Base-by-base conservation (phyloP, 1,139 yeast genomes). In the Waltiozyma sp. region DNA sequence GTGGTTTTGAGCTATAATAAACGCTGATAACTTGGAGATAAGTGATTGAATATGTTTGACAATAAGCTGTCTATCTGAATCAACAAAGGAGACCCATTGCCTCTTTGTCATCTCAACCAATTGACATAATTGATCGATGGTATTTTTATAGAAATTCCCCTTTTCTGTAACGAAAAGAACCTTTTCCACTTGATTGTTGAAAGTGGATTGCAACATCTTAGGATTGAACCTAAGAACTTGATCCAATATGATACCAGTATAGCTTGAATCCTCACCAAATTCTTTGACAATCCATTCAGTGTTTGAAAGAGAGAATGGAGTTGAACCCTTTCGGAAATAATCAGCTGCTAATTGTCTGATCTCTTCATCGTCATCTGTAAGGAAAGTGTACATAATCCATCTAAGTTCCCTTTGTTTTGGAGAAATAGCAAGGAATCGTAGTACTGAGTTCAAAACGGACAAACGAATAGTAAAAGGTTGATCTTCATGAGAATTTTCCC, bases 301-400 rank as follows among this genome's bases (percentile, higher is more conserved):
- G 1, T 48, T 37, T 2, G 52, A 45, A n/a, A 47, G 39, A 43
- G 60, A 53, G 42, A 49, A 45, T 6, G 58, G 53, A 34, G 65
- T 70, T 37, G 60, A 58, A 43, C 55, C 62, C 14, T 55, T 52
- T 0, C 47, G 49, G 23, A 66, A 48, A 43, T 60, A 61, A 3
- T 49, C 38, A 0, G 77, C 60, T 1, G 76, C 67, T 3, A 54
- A 24, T 1, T 51, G 48, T 51, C 83, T 61, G 13, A 77, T 63
- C 10, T 63, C 70, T 9, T 66, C 70, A 49, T 80, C 85, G 53
- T 82, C 91, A 57, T 83, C 93, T 42, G 68, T 64, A 15, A 80
- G 57, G 46, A 66, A 71, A 15, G 58, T 54, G 47, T 64, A 68
- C 1, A 75, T 52, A 13, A 58, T 19, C 49, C 50, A 51, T 19